Evolutionary conservation across 2,329 filamentous ascomycete species (phyloP).

Genomic region (Rutstroemia sp.): DNA sequence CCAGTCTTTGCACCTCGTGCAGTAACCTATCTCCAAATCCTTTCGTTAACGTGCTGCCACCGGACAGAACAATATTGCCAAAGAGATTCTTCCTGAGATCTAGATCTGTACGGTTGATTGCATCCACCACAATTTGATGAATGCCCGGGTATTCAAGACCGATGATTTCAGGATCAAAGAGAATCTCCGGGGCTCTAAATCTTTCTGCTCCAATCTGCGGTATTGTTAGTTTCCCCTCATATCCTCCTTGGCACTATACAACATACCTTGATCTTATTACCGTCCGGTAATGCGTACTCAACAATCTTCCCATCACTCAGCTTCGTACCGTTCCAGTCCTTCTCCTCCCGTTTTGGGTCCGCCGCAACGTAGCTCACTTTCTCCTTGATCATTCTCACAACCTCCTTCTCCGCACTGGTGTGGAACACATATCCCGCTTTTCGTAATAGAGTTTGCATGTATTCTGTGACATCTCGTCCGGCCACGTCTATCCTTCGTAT

Average conservation of each 20-base stretch:
- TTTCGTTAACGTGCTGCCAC: slow-evolving; percentile 91
- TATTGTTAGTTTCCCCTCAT: slow-evolving; percentile 10
- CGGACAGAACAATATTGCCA: slow-evolving; percentile 94
- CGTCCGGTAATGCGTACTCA: slow-evolving; percentile 87
- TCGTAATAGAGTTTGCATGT: slow-evolving; percentile 82
- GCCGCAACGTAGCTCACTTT: slow-evolving; percentile 84
- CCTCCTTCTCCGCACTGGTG: slow-evolving; percentile 97
- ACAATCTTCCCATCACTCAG: slow-evolving; percentile 69
- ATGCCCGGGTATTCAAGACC: slow-evolving; percentile 94
- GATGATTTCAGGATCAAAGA: slow-evolving; percentile 96
- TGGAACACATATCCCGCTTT: slow-evolving; percentile 94
- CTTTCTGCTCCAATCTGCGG: slow-evolving; percentile 79
- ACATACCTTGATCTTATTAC: slow-evolving; percentile 78
- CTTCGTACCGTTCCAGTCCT: slow-evolving; percentile 83
- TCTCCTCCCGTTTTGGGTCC: slow-evolving; percentile 90
- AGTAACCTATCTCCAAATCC: slow-evolving; percentile 91
- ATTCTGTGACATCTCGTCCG: slow-evolving; percentile 90
- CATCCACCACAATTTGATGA: slow-evolving; percentile 95
- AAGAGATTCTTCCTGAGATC: slow-evolving; percentile 91
- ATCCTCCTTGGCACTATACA: neutral
- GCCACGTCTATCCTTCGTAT: slow-evolving; percentile 95
- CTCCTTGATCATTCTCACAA: slow-evolving; percentile 97
- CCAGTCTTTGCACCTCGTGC: slow-evolving; percentile 84
- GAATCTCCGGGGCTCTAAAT: slow-evolving; percentile 91
- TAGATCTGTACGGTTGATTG: slow-evolving; percentile 90